Percentiles rank a stretch among this genome's conserved stretches.
Conservation (phyloP, 169 alveolate genomes). For the Plasmodium adleri region DNA sequence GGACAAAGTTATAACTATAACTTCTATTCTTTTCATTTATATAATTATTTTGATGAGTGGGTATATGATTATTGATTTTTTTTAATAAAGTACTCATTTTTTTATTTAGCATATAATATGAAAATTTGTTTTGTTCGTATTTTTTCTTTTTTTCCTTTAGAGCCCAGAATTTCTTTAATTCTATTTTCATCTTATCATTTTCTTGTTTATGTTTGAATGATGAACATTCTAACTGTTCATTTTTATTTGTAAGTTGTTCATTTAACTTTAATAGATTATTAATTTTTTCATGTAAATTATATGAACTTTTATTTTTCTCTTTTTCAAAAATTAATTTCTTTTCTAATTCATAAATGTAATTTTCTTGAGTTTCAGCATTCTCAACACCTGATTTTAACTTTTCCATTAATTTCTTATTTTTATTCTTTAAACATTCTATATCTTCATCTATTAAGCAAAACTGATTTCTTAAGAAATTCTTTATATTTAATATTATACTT, state of each 20-base stretch:
- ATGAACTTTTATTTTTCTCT: conserved; percentile 57
- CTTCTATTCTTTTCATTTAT: conserved; percentile 20
- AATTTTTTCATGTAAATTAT: conserved; percentile 52
- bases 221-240: conserved; percentile 57
- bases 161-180: conserved; percentile 47
- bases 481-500: conserved; percentile 59
- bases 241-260: conserved; percentile 60
- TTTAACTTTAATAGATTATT: conserved; percentile 37
- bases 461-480: conserved; percentile 63
- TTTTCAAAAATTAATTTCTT: conserved; percentile 49
- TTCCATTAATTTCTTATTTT: conserved; percentile 72
- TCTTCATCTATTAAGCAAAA: conserved; percentile 55
- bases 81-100: conserved; percentile 53
- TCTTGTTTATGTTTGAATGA: conserved; percentile 56
- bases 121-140: background rate
- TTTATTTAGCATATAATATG: conserved; percentile 38
- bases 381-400: conserved; percentile 61
- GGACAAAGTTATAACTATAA: conserved; percentile 32
- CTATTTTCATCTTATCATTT: conserved; percentile 52
- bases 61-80: conserved; percentile 26
- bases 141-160: conserved; percentile 50
- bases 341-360: conserved; percentile 71
- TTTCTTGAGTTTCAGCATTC: conserved; percentile 76
- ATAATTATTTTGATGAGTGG: background rate
- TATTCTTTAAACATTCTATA: conserved; percentile 42